Conservation (phyloP, 768 basidiomycete genomes). For the Lactarius sp. region DNA sequence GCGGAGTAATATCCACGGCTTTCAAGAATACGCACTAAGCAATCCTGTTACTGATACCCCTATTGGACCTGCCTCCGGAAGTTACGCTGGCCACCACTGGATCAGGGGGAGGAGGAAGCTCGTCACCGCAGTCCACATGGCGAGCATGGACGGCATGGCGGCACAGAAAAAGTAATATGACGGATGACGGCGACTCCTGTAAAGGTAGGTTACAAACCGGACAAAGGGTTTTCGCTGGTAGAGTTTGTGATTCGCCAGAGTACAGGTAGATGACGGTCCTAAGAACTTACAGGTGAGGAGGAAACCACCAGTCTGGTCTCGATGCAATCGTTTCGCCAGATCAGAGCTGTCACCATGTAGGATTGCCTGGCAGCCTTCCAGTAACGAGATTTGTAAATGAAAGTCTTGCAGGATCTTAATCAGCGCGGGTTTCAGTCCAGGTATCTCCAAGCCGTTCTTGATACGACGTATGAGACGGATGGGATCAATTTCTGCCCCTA, state of each 20-base stretch:
- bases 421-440: slow-evolving; percentile 87
- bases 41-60: slow-evolving; percentile 63
- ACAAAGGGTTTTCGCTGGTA: slow-evolving; percentile 59
- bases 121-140: slow-evolving; percentile 64
- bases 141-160: slow-evolving; percentile 81
- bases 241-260: slow-evolving; percentile 1
- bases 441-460: slow-evolving; percentile 94
- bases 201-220: slow-evolving; percentile 60
- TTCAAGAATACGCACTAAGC: slow-evolving; percentile 51
- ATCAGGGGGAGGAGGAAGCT: slow-evolving; percentile 59
- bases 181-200: slow-evolving; percentile 51
- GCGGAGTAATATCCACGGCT: not conserved
- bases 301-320: slow-evolving; percentile 75
- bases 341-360: slow-evolving; percentile 76
- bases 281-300: slow-evolving; percentile 61
- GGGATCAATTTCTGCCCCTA: slow-evolving; percentile 94
- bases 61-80: slow-evolving; percentile 35
- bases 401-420: slow-evolving; percentile 98
- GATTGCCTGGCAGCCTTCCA: slow-evolving; percentile 90
- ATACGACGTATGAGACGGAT: slow-evolving; percentile 91
- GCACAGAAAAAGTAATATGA: slow-evolving; percentile 79
- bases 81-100: slow-evolving; percentile 45
- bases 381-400: slow-evolving; percentile 85
- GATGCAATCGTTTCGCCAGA: slow-evolving; percentile 63
- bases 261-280: not conserved